These are phyloP conservation scores for Trametes maxima DNA, from an alignment of 768 basidiomycete genomes.

Conservation along the genomic window DNA sequence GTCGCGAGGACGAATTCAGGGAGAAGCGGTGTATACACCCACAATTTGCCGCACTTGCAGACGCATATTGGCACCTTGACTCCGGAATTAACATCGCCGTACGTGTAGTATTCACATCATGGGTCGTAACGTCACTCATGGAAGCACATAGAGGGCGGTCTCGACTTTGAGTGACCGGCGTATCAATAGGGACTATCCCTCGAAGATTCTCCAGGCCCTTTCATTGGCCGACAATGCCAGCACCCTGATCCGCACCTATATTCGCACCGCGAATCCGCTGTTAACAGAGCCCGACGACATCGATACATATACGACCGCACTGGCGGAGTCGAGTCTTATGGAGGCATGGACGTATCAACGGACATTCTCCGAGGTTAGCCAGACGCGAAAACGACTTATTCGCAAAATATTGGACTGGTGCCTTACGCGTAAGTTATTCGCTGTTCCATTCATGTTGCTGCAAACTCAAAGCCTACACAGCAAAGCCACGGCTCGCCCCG, in stretches of 20 bases:
- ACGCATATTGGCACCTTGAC: conserved; percentile 86
- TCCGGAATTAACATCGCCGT: conserved; percentile 66
- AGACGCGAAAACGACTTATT: conserved; percentile 56
- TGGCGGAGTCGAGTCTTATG: conserved; percentile 62
- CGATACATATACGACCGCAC: conserved; percentile 66
- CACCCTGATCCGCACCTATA: conserved; percentile 67
- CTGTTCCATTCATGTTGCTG: neutral
- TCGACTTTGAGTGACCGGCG: conserved; percentile 74
- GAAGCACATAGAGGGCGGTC: conserved; percentile 58
- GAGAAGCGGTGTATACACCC: conserved; percentile 67
- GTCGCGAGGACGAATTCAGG: conserved; percentile 53
- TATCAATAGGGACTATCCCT: conserved; percentile 73
- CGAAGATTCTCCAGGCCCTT: conserved; percentile 75
- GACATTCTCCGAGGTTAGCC: conserved; percentile 62
- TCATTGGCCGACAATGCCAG: conserved; percentile 48
- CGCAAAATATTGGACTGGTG: conserved; percentile 67
- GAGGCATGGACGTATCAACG: conserved; percentile 80
- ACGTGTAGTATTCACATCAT: conserved; percentile 34
- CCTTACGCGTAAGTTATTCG: conserved; percentile 60
- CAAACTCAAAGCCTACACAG: conserved; percentile 37
- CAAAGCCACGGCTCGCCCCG: conserved; percentile 57
- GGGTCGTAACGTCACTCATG: neutral
- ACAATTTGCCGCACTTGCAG: conserved; percentile 73
- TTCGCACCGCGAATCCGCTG: conserved; percentile 74
- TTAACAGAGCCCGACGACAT: conserved; percentile 71